A percentile compares a stretch with the other conserved stretches of the same genome.
Conservation (phyloP, 1,284 basidiomycete genomes). For the Laetiporus sulphureus region DNA sequence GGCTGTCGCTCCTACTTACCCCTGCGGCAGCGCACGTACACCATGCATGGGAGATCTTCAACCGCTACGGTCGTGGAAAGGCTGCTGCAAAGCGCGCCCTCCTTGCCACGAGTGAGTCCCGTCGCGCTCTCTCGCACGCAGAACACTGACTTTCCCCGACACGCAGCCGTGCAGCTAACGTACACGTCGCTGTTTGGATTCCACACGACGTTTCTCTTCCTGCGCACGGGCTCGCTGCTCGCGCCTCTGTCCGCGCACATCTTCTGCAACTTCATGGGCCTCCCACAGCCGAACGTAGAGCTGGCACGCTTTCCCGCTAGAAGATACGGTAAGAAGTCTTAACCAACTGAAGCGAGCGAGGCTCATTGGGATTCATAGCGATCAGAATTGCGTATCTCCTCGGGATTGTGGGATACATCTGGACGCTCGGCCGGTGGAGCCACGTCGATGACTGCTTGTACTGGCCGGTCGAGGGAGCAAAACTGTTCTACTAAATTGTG, state of each 20-base stretch:
- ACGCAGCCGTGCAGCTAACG: slow-evolving; percentile 73
- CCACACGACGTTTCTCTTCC: slow-evolving; percentile 81
- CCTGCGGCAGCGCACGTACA: slow-evolving; percentile 74
- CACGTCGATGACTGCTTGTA: slow-evolving; percentile 20
- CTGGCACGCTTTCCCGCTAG: slow-evolving; percentile 23
- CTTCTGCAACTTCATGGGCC: slow-evolving; percentile 93
- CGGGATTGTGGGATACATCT: slow-evolving; percentile 27
- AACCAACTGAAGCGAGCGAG: background rate
- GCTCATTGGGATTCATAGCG: slow-evolving; percentile 14
- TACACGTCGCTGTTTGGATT: slow-evolving; percentile 94
- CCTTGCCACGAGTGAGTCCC: slow-evolving; percentile 49
- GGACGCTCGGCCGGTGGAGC: slow-evolving; percentile 25
- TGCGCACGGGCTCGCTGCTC: slow-evolving; percentile 66
- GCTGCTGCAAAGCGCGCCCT: slow-evolving; percentile 59
- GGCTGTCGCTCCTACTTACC: slow-evolving; percentile 4
- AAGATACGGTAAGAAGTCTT: slow-evolving; percentile 19
- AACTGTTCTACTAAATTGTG: background rate
- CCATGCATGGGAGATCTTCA: slow-evolving; percentile 83
- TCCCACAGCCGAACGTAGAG: slow-evolving; percentile 51
- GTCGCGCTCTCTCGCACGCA: background rate
- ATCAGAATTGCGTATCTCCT: slow-evolving; percentile 24
- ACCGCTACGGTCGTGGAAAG: slow-evolving; percentile 56
- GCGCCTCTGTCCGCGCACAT: slow-evolving; percentile 72
- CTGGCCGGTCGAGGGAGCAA: slow-evolving; percentile 12
- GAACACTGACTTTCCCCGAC: slow-evolving; percentile 5